Conservation (phyloP, 495 filamentous ascomycete species). For the Pyrenula massariospora region DNA sequence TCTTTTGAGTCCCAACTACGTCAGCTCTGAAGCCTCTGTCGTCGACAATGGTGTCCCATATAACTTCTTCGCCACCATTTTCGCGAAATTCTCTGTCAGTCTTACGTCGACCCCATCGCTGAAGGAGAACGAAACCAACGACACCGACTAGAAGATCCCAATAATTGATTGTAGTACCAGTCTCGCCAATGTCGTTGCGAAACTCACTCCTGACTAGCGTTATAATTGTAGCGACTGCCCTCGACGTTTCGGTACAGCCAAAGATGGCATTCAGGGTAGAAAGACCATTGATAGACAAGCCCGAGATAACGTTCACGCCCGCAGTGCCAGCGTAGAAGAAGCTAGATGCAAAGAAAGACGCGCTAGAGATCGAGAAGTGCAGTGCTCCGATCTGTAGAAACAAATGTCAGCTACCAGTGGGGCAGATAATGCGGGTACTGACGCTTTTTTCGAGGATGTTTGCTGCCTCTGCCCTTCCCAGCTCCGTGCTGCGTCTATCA, state of each 20-base stretch:
- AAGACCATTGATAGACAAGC: constrained; percentile 53
- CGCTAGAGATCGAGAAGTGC: constrained; percentile 50
- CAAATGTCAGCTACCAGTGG: not conserved
- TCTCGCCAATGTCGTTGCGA: constrained; percentile 42
- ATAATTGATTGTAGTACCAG: constrained; percentile 52
- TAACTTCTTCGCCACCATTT: constrained; percentile 44
- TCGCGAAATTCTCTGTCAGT: constrained; percentile 42
- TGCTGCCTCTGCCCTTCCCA: constrained; percentile 49
- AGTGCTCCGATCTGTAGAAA: constrained; percentile 37
- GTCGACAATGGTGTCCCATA: constrained; percentile 74
- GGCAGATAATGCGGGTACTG: constrained; percentile 6
- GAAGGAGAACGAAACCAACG: constrained; percentile 60
- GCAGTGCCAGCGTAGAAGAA: constrained; percentile 61
- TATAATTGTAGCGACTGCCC: constrained; percentile 71
- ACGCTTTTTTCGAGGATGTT: constrained; percentile 49
- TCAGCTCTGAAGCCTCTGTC: constrained; percentile 52
- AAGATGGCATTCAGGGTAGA: constrained; percentile 62
- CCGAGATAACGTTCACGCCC: constrained; percentile 45
- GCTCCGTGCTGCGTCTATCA: constrained; percentile 37
- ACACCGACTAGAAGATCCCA: constrained; percentile 54
- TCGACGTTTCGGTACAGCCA: constrained; percentile 66
- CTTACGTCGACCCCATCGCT: constrained; percentile 51
- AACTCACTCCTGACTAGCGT: constrained; percentile 64
- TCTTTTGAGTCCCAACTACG: constrained; percentile 33
- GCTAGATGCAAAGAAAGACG: constrained; percentile 55